Evolutionary conservation across 345 rosid species (phyloP).

Genomic region (Microthlaspi erraticum): DNA sequence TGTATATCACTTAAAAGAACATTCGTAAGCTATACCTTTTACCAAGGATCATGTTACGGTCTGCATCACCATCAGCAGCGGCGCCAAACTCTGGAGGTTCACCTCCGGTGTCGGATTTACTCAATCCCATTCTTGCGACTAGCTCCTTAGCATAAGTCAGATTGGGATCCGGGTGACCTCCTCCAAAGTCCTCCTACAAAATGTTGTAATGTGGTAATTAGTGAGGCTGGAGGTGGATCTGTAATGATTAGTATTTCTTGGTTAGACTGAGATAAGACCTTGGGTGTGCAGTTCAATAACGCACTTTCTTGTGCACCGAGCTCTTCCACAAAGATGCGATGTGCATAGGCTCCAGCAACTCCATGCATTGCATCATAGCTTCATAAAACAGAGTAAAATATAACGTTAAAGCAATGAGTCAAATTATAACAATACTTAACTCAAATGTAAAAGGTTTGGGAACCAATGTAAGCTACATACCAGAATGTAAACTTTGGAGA

Average conservation of each 20-base stretch:
- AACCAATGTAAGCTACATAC: conserved; percentile 51
- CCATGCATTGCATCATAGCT: conserved; percentile 97
- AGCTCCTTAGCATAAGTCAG: conserved; percentile 97
- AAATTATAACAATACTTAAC: conserved; percentile 5
- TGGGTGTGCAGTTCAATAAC: conserved; percentile 87
- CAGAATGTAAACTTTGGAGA: conserved; percentile 92
- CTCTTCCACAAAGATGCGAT: conserved; percentile 92
- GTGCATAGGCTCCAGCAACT: conserved; percentile 97
- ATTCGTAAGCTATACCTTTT: conserved; percentile 69
- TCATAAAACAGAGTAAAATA: conserved; percentile 40
- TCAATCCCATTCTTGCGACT: conserved; percentile 94
- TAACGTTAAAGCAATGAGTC: conserved; percentile 14
- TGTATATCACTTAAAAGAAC: conserved; percentile 10
- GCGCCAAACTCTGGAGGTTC: conserved; percentile 99
- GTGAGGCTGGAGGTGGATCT: conserved; percentile 18
- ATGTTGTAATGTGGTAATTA: conserved; percentile 21
- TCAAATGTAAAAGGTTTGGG: conserved; percentile 17
- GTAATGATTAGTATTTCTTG: conserved; percentile 2
- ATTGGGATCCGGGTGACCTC: conserved; percentile 99
- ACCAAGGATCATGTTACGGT: conserved; percentile 98
- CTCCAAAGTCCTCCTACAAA: conserved; percentile 97
- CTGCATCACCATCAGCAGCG: conserved; percentile 99
- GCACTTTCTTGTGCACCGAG: conserved; percentile 88
- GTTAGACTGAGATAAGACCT: conserved; percentile 54
- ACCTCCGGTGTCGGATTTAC: conserved; percentile 66